phyloP scores from a whole-genome alignment of 371 early-diverging fungal species.

The Funneliformis caledonium region DNA sequence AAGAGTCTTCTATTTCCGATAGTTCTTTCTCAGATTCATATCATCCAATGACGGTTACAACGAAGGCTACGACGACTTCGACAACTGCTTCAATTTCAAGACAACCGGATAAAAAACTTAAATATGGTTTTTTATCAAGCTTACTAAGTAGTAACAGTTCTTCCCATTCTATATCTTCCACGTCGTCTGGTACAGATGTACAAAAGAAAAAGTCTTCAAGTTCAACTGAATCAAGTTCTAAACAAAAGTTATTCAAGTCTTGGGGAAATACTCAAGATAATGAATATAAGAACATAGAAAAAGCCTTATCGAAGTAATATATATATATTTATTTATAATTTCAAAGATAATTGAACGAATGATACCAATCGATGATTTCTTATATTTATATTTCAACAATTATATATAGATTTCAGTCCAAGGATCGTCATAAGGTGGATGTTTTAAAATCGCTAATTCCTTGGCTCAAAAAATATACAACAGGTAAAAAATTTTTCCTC shows the following conservation, averaged over 20 bases:
- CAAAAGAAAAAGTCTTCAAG: slow-evolving; percentile 13
- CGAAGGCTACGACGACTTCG: neutral
- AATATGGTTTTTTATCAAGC: slow-evolving; percentile 11
- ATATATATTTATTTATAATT: neutral
- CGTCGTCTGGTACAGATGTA: neutral
- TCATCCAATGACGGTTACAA: slow-evolving; percentile 14
- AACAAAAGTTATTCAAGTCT: slow-evolving; percentile 31
- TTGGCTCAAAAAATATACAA: slow-evolving; percentile 34
- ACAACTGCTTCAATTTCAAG: neutral
- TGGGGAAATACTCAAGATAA: slow-evolving; percentile 27
- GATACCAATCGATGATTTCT: neutral
- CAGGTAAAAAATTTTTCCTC: neutral
- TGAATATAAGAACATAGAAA: slow-evolving; percentile 35
- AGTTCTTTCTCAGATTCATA: neutral
- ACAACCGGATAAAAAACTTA: slow-evolving; percentile 25
- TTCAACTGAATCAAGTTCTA: neutral
- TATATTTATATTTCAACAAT: slow-evolving; percentile 1
- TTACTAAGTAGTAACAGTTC: slow-evolving; percentile 9
- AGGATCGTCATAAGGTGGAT: slow-evolving; percentile 36
- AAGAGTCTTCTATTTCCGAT: neutral
- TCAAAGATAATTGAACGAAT: neutral
- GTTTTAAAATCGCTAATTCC: slow-evolving; percentile 27
- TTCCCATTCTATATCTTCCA: neutral
- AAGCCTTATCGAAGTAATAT: slow-evolving; percentile 10
- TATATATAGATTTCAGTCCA: slow-evolving; percentile 32